A percentile compares a stretch with the other conserved stretches of the same genome.
Evolutionary conservation across 257 asterid genomes (phyloP).

Genomic region (Cinchona pubescens): DNA sequence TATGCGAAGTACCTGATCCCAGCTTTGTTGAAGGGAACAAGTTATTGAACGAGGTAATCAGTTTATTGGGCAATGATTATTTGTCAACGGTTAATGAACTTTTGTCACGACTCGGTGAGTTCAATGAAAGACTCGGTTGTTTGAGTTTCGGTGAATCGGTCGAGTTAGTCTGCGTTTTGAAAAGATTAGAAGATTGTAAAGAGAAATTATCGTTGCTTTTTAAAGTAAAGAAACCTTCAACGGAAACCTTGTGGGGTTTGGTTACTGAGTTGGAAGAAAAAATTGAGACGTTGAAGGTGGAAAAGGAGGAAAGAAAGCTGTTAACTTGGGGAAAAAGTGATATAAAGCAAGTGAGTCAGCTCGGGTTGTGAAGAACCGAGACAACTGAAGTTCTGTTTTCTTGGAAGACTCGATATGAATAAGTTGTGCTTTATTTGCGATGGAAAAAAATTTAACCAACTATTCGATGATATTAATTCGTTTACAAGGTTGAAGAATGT

Average conservation of each 20-base stretch:
- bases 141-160: constrained; percentile 67
- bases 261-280: constrained; percentile 37
- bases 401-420: constrained; percentile 42
- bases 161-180: constrained; percentile 50
- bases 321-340: constrained; percentile 29
- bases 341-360: constrained; percentile 50
- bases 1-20: constrained; percentile 51
- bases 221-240: constrained; percentile 45
- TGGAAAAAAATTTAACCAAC: background rate
- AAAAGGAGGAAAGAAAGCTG: constrained; percentile 28
- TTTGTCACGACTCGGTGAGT: constrained; percentile 50
- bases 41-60: constrained; percentile 41
- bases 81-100: constrained; percentile 49
- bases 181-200: constrained; percentile 51
- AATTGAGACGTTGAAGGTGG: constrained; percentile 32
- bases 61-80: constrained; percentile 44
- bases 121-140: constrained; percentile 42
- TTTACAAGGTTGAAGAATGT: background rate
- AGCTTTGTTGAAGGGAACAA: constrained; percentile 35
- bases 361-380: constrained; percentile 35
- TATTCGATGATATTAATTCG: background rate
- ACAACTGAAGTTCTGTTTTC: constrained; percentile 43
- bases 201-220: constrained; percentile 36
- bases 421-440: constrained; percentile 14
- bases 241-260: constrained; percentile 48